phyloP scores from a whole-genome alignment of 352 stramenopile species.

The Blastocystis sp. region DNA sequence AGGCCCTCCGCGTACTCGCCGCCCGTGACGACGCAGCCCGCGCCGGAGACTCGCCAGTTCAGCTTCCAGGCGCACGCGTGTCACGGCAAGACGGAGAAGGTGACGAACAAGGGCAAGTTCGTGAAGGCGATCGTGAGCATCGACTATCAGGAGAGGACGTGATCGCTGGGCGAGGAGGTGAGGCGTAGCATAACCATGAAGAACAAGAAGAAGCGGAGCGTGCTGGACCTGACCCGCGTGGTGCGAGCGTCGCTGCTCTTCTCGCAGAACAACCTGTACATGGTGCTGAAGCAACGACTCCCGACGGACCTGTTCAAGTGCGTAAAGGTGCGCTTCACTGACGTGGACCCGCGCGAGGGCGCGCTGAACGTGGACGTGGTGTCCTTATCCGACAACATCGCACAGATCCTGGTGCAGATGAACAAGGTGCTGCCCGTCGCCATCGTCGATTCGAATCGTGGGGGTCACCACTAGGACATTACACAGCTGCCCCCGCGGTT shows the following conservation, averaged over 20 bases:
- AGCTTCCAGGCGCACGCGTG: neutral
- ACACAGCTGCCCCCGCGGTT: neutral
- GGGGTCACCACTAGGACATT: constrained; percentile 12
- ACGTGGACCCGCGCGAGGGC: neutral
- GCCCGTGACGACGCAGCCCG: constrained; percentile 4
- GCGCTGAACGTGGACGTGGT: neutral
- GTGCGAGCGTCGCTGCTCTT: neutral
- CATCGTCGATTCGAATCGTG: neutral
- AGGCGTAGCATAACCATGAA: constrained; percentile 17
- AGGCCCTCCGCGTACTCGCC: constrained; percentile 21
- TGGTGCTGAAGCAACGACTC: constrained; percentile 41
- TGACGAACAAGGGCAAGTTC: constrained; percentile 45
- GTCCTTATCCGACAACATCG: neutral
- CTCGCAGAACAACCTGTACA: constrained; percentile 21
- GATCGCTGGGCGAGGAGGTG: neutral
- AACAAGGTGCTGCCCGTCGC: neutral
- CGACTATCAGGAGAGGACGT: constrained; percentile 33
- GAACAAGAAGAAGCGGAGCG: neutral
- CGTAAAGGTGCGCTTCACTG: constrained; percentile 46
- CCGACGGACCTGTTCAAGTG: constrained; percentile 18
- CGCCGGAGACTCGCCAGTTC: constrained; percentile 16
- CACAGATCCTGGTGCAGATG: constrained; percentile 34
- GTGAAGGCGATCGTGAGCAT: neutral
- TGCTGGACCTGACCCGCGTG: constrained; percentile 24
- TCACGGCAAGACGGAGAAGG: constrained; percentile 5